Evolutionary conservation across 2,329 filamentous ascomycete genomes (phyloP).

Genomic region (Ophiocordyceps sinensis): DNA sequence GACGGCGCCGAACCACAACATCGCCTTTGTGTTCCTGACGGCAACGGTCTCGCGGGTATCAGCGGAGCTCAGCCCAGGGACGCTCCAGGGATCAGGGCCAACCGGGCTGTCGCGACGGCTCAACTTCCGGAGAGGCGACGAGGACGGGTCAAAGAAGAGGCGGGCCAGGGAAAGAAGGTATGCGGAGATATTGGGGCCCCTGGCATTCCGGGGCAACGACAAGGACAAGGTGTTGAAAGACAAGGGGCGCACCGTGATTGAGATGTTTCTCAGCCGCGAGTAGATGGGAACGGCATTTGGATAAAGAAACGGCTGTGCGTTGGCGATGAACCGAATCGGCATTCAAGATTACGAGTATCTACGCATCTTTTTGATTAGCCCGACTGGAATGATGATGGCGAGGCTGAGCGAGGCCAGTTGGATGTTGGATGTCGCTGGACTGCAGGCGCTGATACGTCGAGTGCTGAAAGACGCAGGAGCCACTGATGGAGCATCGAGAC

Average conservation of each 20-base stretch:
- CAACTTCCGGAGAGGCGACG: slow-evolving; percentile 25
- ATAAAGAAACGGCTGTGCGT: background rate
- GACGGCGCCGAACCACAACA: slow-evolving; percentile 62
- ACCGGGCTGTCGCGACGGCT: slow-evolving; percentile 27
- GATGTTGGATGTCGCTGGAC: too few relatives aligned
- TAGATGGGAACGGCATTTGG: slow-evolving; percentile 6
- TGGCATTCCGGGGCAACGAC: slow-evolving; percentile 41
- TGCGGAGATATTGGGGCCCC: slow-evolving; percentile 48
- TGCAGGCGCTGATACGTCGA: too few relatives aligned
- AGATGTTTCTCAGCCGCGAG: slow-evolving; percentile 43
- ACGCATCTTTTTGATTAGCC: background rate
- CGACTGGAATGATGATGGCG: too few relatives aligned
- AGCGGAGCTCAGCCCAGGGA: slow-evolving; percentile 30
- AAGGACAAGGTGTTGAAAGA: slow-evolving; percentile 49
- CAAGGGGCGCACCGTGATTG: slow-evolving; percentile 50
- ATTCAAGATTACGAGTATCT: background rate
- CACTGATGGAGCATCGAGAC: too few relatives aligned
- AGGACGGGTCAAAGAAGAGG: slow-evolving; percentile 26
- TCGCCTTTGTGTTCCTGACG: slow-evolving; percentile 77
- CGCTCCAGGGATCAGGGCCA: slow-evolving; percentile 10
- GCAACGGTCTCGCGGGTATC: slow-evolving; percentile 51
- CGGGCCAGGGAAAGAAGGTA: slow-evolving; percentile 45
- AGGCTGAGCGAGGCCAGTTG: too few relatives aligned
- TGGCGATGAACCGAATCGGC: background rate
- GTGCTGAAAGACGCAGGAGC: too few relatives aligned